Percentiles rank a stretch among this genome's conserved stretches.
Conservation (phyloP, 139 green algal species). For the Chlamydomonas sp. region DNA sequence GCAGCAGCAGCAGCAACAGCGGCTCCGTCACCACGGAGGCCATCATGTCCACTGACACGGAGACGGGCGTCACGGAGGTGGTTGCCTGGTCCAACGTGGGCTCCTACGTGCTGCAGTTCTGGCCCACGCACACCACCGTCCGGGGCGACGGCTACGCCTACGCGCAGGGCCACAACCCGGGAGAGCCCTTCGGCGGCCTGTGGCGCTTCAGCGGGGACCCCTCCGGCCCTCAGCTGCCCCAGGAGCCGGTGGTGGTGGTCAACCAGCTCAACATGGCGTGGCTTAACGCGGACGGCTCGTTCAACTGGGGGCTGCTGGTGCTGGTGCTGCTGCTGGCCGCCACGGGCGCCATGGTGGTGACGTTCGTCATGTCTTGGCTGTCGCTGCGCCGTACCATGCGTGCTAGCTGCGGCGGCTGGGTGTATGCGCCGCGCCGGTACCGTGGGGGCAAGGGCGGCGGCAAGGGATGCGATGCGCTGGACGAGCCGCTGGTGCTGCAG, state of each 20-base stretch:
- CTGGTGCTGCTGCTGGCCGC: conserved; percentile 1
- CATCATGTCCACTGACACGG: too few relatives aligned
- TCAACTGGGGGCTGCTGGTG: conserved; percentile 37
- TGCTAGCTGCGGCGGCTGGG: neutral
- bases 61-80: too few relatives aligned
- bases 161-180: too few relatives aligned
- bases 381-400: conserved; percentile 28
- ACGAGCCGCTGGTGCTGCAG: conserved; percentile 4
- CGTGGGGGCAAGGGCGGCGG: neutral
- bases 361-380: conserved; percentile 3
- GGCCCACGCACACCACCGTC: too few relatives aligned
- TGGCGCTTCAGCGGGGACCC: too few relatives aligned
- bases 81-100: too few relatives aligned
- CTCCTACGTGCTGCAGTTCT: too few relatives aligned
- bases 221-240: too few relatives aligned
- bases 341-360: conserved; percentile 2
- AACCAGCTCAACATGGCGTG: neutral
- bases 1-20: too few relatives aligned
- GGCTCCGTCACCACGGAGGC: too few relatives aligned
- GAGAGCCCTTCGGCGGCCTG: too few relatives aligned
- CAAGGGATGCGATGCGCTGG: neutral
- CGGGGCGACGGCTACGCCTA: too few relatives aligned
- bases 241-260: conserved; percentile 1
- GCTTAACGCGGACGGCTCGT: neutral
- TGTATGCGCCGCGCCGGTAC: neutral